Evolutionary conservation across 2,329 filamentous ascomycete species (phyloP).

Genomic region (Curvularia sp.): DNA sequence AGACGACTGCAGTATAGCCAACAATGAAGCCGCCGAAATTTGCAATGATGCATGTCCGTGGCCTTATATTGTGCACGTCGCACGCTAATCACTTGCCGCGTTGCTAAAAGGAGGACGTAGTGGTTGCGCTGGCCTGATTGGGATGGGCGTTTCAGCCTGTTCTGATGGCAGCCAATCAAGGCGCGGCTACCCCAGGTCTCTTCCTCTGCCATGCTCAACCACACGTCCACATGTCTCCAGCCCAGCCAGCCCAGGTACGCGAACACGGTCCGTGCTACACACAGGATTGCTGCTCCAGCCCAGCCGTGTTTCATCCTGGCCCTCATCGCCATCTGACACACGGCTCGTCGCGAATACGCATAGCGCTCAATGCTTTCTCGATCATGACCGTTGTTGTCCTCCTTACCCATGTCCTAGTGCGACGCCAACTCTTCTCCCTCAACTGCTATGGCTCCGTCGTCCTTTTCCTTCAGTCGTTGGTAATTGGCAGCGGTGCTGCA

Average conservation of each 20-base stretch:
- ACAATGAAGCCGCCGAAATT: slow-evolving; percentile 28
- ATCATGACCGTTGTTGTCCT: slow-evolving; percentile 36
- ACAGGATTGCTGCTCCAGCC: slow-evolving; percentile 23
- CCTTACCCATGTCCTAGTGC: slow-evolving; percentile 38
- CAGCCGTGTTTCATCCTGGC: slow-evolving; percentile 34
- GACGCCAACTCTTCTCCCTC: slow-evolving; percentile 35
- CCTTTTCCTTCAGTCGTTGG: slow-evolving; percentile 35
- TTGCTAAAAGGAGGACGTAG: slow-evolving; percentile 18
- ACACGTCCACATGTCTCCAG: slow-evolving; percentile 14
- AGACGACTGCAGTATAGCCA: slow-evolving; percentile 12
- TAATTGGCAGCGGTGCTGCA: slow-evolving; percentile 49
- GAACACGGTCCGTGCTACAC: slow-evolving; percentile 27
- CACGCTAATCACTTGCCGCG: slow-evolving; percentile 17
- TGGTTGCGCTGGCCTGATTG: slow-evolving; percentile 33
- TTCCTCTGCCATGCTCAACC: slow-evolving; percentile 15
- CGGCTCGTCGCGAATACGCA: slow-evolving; percentile 40
- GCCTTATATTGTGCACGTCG: slow-evolving; percentile 29
- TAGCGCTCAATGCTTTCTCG: slow-evolving; percentile 47
- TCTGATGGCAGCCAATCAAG: slow-evolving; percentile 30
- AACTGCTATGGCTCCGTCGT: slow-evolving; percentile 34
- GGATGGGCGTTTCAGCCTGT: slow-evolving; percentile 25
- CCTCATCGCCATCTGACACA: slow-evolving; percentile 38
- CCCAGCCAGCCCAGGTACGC: slow-evolving; percentile 14
- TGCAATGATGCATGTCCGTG: slow-evolving; percentile 33
- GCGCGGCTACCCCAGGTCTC: slow-evolving; percentile 9